Evolutionary conservation across 2,329 filamentous ascomycete species (phyloP), one percentile per base, ranked within the genome.

Genomic region (Colletotrichum sp.): DNA sequence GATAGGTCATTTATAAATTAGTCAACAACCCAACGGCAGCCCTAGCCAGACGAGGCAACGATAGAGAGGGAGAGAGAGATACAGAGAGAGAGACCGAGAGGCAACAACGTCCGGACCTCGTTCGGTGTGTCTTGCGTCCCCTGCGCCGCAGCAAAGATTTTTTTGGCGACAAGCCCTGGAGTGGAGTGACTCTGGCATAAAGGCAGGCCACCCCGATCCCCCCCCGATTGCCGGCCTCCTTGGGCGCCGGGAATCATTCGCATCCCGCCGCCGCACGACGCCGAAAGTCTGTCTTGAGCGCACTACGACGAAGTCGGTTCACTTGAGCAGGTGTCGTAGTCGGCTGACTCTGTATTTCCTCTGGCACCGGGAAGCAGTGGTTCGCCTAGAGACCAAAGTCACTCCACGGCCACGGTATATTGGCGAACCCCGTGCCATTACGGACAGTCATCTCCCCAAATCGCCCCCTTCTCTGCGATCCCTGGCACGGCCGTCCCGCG

Each of bases 121-220:
- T 68, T 69, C 64, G 57, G 64, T 52, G 59, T 76, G 55, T 72
- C 44, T 55, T 49, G 59, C 28, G 18, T 65, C 21, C 59, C 59
- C 73, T 73, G 70, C 70, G 59, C 36, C 70, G 57, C 57, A 76
- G 63, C 64, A 62, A 36, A 73, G 36, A 10, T n/a, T 65, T 52
- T 64, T 73, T 44, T 59, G 34, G 73, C 73, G 70, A 73, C 73
- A 73, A 70, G 70, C 70, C 64, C 73, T 73, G 73, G 64, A 76
- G 73, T 76, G 70, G 73, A 69, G 73, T 76, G 73, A 76, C 70
- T 73, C 71, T 73, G 64, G 59, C 73, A 60, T 65, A 65, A 39
- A 65, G 65, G 57, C 70, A 73, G 70, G 70, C 69, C 73, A 76
- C 70, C 15, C 70, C 70, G 57, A 64, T 64, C 30, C 64, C 67